Evolutionary conservation across 2,329 filamentous ascomycete genomes (phyloP).

Genomic region (Trichoderma sp.): DNA sequence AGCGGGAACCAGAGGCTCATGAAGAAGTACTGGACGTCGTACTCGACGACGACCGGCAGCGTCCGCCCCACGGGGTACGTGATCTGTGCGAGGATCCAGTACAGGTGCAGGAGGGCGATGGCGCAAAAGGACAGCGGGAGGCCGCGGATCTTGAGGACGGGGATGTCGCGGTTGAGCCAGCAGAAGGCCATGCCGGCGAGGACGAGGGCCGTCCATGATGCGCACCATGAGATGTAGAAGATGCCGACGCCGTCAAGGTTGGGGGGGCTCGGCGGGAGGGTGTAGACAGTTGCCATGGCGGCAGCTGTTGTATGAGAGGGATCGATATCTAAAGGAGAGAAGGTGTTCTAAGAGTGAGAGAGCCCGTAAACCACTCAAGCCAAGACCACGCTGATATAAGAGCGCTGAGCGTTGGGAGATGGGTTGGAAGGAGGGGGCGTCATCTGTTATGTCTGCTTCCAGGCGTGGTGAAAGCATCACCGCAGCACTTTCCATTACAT

Average conservation of each 20-base stretch:
- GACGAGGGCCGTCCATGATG: slow-evolving; percentile 37
- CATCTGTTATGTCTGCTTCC: not conserved
- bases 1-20: slow-evolving; percentile 62
- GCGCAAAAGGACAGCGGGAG: slow-evolving; percentile 42
- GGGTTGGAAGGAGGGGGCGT: not conserved
- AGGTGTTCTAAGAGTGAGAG: not conserved
- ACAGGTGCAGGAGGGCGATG: slow-evolving; percentile 43
- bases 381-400: not conserved
- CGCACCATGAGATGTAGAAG: slow-evolving; percentile 38
- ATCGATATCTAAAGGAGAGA: not conserved
- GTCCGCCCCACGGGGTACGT: slow-evolving; percentile 47
- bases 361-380: not conserved
- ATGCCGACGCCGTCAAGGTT: slow-evolving; percentile 37
- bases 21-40: slow-evolving; percentile 58
- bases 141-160: slow-evolving; percentile 46
- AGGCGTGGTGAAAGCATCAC: not conserved
- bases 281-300: slow-evolving; percentile 37
- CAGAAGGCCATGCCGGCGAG: slow-evolving; percentile 43
- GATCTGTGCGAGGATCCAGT: slow-evolving; percentile 48
- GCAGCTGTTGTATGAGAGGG: not conserved
- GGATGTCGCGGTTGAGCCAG: slow-evolving; percentile 38
- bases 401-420: not conserved
- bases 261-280: slow-evolving; percentile 35
- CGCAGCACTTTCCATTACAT: not conserved
- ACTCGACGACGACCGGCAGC: slow-evolving; percentile 47